Evolutionary conservation across 2,329 filamentous ascomycete genomes (phyloP), one percentile per base, ranked within the genome.

Genomic region (Colletotrichum tropicale): DNA sequence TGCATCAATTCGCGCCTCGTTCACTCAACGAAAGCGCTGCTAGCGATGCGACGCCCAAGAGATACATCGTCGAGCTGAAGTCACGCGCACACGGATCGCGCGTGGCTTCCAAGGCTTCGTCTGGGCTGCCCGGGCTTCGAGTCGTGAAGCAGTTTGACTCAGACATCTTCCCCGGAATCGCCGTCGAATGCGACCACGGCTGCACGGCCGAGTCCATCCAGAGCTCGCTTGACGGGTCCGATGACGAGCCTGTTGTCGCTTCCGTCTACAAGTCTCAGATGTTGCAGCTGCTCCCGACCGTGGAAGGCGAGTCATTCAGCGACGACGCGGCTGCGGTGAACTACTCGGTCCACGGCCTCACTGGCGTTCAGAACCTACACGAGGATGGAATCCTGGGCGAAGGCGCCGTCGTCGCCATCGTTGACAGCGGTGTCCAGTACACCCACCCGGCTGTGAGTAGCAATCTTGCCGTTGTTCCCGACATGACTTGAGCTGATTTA

Each of bases 381-480:
- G 79, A 80, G 18, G 77, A 78, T 16, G 85, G 85, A 5, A 82
- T 85, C 30, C 79, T 82, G 10, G 85, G 85, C 8, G 83, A 83
- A 64, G 85, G 84, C 3, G 83, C 81, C 7, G 85, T 81, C 28
- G 79, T 87, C 36, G 85, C 84, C 8, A 80, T 87, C 36, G 82
- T 87, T 43, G 85, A 87, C 66, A 85, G 84, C 3, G 85, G 85
- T 1, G 80, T 87, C 28, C 83, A 85, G 69, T 87, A 86, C 64
- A 83, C 81, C 4, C 85, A 87, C 66, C 78, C 81, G 71, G 83
- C 85, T 30, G 84, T 85, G 79, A n/a, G 48, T 13, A 9, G n/a
- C 10, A 16, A 2, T 8, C 43, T 48, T 36, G 5, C 24, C 43
- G 56, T 15, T 8, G 7, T 21, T 21, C 16, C 12, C 26, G 34